Conservation (phyloP, 2,329 filamentous ascomycete species). For the Sclerotinia minor region DNA sequence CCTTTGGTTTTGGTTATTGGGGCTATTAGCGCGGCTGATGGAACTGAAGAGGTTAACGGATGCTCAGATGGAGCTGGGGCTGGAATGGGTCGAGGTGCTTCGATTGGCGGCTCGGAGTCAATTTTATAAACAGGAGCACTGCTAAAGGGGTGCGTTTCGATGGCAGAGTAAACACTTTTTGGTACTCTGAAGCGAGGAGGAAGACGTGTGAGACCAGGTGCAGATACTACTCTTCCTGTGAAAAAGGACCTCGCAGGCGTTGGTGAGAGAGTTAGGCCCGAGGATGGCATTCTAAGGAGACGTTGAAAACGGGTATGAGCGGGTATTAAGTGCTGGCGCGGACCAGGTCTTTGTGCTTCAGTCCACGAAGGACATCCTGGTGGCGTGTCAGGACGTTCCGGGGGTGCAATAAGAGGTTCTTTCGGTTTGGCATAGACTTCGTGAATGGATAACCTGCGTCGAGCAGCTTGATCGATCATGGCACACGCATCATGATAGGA, state of each 20-base stretch:
- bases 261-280: conserved; percentile 25
- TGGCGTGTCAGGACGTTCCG: conserved; percentile 38
- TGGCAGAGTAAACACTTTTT: conserved; percentile 38
- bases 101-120: conserved; percentile 6
- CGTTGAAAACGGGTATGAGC: conserved; percentile 32
- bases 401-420: conserved; percentile 37
- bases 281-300: conserved; percentile 31
- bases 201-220: conserved; percentile 15
- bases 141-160: conserved; percentile 40
- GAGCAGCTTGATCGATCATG: conserved; percentile 32
- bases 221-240: conserved; percentile 18
- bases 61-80: not conserved
- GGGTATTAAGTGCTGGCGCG: conserved; percentile 1
- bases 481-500: conserved; percentile 39
- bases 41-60: conserved; percentile 16
- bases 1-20: not conserved
- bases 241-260: conserved; percentile 12
- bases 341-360: conserved; percentile 33
- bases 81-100: conserved; percentile 10
- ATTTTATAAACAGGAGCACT: conserved; percentile 32
- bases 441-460: conserved; percentile 29
- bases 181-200: conserved; percentile 37
- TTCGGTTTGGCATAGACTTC: conserved; percentile 41
- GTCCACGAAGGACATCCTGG: conserved; percentile 43
- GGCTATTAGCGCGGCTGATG: not conserved